Evolutionary conservation across 805 yeast species (phyloP), one percentile per base, ranked within the genome.

Genomic region (Kazachstania psychrophila): DNA sequence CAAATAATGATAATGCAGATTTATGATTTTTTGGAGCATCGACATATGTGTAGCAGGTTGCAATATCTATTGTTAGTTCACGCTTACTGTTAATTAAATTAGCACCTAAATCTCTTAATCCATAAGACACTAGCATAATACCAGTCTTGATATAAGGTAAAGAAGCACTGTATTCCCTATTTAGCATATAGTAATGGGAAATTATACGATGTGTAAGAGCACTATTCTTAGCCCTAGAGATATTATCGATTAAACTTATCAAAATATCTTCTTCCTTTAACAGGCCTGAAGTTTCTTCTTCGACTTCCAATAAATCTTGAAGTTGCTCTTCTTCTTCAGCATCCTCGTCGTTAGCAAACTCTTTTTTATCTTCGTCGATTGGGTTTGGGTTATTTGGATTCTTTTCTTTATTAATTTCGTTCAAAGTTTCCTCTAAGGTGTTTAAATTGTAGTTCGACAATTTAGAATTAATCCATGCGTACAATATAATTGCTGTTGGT

Each of bases 21-120:
- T 73, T 66, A 51, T 75, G 85, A 58, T 89, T 83, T 57, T 86
- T 86, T 9, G 97, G 98, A 0, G 96, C 82, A 55, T 89, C 95
- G 51, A 78, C 72, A 52, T 84, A 80, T 0, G 94, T 83, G 52
- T 87, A 84, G 1, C 81, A 70, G 0, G 77, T 72, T 0, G 92
- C 97, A 37, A 84, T 65, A 17, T 73, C 66, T 25, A 86, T 69
- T 7, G 80, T 65, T 16, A 84, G 60, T 35, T 77, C 81, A 35
- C 68, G 68, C 45, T 68, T 73, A 1, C 87, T 67, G 43, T 75
- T 61, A 1, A 56, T 53, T 27, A 84, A 63, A 8, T 58, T 52
- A 6, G 70, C 61, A 0, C 79, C 77, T 3, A 73, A 61, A 7
- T 61, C 55, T 33, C 70, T 56, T 14, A 68, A 67, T 5, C 68